These are phyloP conservation scores for Rusavskia elegans DNA, from an alignment of 495 filamentous ascomycete genomes.

Conservation along the genomic window DNA sequence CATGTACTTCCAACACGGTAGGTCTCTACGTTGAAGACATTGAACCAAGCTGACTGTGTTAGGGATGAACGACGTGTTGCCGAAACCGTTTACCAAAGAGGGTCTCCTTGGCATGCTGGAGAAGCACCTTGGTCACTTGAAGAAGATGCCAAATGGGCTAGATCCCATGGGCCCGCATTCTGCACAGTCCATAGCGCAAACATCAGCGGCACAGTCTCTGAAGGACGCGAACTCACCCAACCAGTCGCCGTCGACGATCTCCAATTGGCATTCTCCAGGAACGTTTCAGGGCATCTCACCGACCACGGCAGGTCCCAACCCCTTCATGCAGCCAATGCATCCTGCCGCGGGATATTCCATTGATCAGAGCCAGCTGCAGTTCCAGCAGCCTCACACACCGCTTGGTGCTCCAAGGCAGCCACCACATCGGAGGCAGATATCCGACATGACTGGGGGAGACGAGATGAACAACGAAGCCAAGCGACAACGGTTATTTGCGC, in stretches of 20 bases:
- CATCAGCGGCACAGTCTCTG: constrained; percentile 41
- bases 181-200: constrained; percentile 21
- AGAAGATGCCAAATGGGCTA: constrained; percentile 39
- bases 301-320: constrained; percentile 32
- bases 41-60: constrained; percentile 10
- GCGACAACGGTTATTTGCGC: constrained; percentile 48
- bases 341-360: constrained; percentile 29
- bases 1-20: constrained; percentile 94
- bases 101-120: constrained; percentile 82
- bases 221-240: constrained; percentile 76
- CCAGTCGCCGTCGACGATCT: constrained; percentile 54
- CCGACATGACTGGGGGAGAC: constrained; percentile 47
- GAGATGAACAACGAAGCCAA: constrained; percentile 37
- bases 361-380: constrained; percentile 36
- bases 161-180: constrained; percentile 37
- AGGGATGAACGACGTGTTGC: constrained; percentile 99
- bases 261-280: constrained; percentile 57
- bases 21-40: constrained; percentile 16
- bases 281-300: constrained; percentile 50
- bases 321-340: constrained; percentile 31
- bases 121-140: constrained; percentile 72
- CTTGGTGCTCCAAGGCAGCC: constrained; percentile 29
- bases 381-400: constrained; percentile 29
- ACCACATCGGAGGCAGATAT: constrained; percentile 47
- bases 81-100: constrained; percentile 94